Percentiles rank a stretch among this genome's conserved stretches.
phyloP scores from a whole-genome alignment of 768 basidiomycete genomes.

The Candolleomyces eurysporus region DNA sequence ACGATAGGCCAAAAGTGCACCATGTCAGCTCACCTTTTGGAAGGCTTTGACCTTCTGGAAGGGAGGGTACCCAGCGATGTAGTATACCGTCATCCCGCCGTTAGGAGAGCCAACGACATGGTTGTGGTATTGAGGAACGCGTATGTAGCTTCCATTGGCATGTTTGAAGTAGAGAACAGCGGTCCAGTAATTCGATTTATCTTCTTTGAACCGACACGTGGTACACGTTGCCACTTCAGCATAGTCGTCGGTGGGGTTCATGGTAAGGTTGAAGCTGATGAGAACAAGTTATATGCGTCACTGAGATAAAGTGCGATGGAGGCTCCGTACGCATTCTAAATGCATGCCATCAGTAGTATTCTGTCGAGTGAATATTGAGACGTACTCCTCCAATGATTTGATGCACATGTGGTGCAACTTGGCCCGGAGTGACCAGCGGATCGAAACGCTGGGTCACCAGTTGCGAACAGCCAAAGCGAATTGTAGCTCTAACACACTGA shows the following conservation, averaged over 20 bases:
- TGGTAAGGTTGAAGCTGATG: slow-evolving; percentile 9
- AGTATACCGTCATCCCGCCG: slow-evolving; percentile 7
- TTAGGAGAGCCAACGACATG: background rate
- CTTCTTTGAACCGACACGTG: slow-evolving; percentile 9
- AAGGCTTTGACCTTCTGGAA: slow-evolving; percentile 1
- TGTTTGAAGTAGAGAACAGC: slow-evolving; percentile 10
- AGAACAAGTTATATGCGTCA: background rate
- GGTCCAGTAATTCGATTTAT: slow-evolving; percentile 12
- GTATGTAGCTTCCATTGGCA: slow-evolving; percentile 6
- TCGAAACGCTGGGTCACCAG: slow-evolving; percentile 11
- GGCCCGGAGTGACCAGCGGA: slow-evolving; percentile 9
- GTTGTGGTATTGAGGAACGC: slow-evolving; percentile 8
- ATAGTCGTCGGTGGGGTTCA: slow-evolving; percentile 5
- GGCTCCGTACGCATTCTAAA: slow-evolving; percentile 7
- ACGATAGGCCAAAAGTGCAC: too few relatives aligned
- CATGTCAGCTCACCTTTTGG: background rate
- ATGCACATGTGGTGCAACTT: slow-evolving; percentile 8
- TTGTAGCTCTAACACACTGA: slow-evolving; percentile 4
- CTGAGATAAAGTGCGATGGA: background rate
- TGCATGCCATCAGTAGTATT: background rate
- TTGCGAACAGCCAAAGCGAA: slow-evolving; percentile 11
- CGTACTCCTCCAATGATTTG: slow-evolving; percentile 12
- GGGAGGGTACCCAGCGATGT: slow-evolving; percentile 5
- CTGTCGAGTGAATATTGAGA: background rate
- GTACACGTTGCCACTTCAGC: slow-evolving; percentile 7